Base-by-base conservation (phyloP, 192 early-diverging fungal genomes). In the Backusella circina region DNA sequence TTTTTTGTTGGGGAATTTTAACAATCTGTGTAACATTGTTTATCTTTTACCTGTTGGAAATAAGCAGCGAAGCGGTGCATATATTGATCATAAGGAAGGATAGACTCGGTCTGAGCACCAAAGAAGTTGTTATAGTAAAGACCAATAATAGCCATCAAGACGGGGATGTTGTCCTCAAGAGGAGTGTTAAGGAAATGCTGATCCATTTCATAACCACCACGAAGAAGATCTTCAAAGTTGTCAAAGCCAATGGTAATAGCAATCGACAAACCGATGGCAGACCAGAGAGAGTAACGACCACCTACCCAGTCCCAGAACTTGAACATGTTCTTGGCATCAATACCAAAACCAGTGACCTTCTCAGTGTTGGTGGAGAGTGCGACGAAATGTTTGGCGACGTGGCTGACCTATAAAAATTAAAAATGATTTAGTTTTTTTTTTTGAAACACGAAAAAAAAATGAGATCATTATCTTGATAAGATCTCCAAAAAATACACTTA, bases 71-170 rank as follows among this genome's bases (percentile, higher is more conserved):
- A 99, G 50, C 98, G 92, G 82, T 95, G 93, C 82, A 99, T 86
- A 81, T 99, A 99, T 87, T 99, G 98, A 88, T 99, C 98, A 84
- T 99, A 99, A 33, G 98, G 98, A 23, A 99, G 86, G 71, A 99
- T 93, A 23, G 96, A 96, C 65, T 95, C 90, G 44, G 95, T 97
- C 78, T 97, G 92, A 50, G 95, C 92, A 76, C 92, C 95, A 79
- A 92, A 97, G 79, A 99, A 99, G 91, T 99, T 94, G 91, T 98
- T 99, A 89, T 99, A 99, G 96, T 95, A 98, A 74, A 99, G 80
- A 72, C 97, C 97, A 30, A 99, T 64, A 26, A 96, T 81, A 73
- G 86, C 98, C 67, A 99, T 80, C 47, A 99, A 84, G 5, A 94
- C 94, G 12, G 98, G 98, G 73, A 99, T 77, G 85, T 98, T 99